phyloP scores from a whole-genome alignment of 495 filamentous ascomycete species.

The Aspergillus conjunctus region DNA sequence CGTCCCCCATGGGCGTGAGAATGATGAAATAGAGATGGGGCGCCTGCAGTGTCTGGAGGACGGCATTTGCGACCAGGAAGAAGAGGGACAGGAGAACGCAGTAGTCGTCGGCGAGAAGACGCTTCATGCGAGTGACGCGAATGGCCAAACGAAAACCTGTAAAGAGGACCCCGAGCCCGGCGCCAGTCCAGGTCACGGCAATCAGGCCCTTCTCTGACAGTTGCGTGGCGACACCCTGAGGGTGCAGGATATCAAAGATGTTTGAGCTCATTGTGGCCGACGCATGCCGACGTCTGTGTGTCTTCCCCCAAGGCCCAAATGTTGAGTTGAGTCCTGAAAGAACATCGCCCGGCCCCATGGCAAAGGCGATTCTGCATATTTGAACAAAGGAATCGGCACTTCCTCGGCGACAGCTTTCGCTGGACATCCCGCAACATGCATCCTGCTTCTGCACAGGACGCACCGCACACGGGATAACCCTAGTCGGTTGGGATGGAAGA shows the following conservation, averaged over 20 bases:
- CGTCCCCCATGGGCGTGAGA: conserved; percentile 28
- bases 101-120: conserved; percentile 45
- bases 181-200: conserved; percentile 31
- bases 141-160: conserved; percentile 40
- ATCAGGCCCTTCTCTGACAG: conserved; percentile 23
- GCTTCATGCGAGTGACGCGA: conserved; percentile 32
- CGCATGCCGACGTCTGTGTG: too few species aligned
- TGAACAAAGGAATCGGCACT: conserved; percentile 4
- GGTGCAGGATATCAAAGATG: not conserved
- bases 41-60: conserved; percentile 49
- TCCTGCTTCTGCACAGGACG: not conserved
- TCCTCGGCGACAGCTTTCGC: not conserved
- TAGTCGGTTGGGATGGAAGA: too few species aligned
- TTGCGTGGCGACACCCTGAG: conserved; percentile 18
- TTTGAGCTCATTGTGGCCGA: too few species aligned
- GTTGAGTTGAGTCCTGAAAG: too few species aligned
- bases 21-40: conserved; percentile 45
- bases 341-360: too few species aligned
- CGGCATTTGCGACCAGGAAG: conserved; percentile 38
- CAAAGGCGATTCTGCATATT: conserved; percentile 10
- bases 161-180: conserved; percentile 40
- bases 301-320: too few species aligned
- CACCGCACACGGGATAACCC: too few species aligned
- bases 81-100: conserved; percentile 43
- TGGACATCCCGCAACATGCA: not conserved